Evolutionary conservation across 1,284 basidiomycete genomes (phyloP).

Genomic region (Albatrellus sp.): DNA sequence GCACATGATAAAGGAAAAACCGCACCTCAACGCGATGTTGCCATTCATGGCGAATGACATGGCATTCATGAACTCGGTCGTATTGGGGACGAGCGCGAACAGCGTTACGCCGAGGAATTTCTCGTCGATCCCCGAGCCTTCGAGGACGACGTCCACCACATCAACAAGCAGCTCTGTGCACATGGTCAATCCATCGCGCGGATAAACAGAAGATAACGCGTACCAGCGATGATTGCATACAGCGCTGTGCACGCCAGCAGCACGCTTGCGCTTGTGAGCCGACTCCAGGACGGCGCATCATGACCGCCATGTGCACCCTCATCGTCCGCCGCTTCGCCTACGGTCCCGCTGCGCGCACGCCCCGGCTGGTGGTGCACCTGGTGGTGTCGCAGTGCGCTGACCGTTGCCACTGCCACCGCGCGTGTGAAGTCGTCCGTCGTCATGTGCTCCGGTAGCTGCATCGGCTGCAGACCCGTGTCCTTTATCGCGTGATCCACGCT

Average conservation of each 20-base stretch:
- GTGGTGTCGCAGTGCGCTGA: conserved; percentile 71
- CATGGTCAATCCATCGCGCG: background rate
- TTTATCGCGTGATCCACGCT: conserved; percentile 67
- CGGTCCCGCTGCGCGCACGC: conserved; percentile 20
- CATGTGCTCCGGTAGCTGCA: conserved; percentile 54
- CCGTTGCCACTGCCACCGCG: conserved; percentile 84
- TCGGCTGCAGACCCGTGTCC: conserved; percentile 39
- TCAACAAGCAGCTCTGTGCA: conserved; percentile 80
- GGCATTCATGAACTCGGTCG: conserved; percentile 99
- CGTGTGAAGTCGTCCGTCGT: conserved; percentile 82
- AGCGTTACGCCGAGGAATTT: conserved; percentile 96
- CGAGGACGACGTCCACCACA: conserved; percentile 89
- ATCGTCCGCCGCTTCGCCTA: conserved; percentile 17
- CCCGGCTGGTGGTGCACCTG: conserved; percentile 42
- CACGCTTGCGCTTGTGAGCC: conserved; percentile 77
- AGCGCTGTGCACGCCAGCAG: conserved; percentile 82
- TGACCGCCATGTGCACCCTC: conserved; percentile 70
- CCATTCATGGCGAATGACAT: conserved; percentile 98
- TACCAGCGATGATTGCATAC: conserved; percentile 93
- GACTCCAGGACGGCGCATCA: conserved; percentile 93
- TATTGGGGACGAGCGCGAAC: conserved; percentile 96
- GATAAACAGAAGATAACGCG: conserved; percentile 15
- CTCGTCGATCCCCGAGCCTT: conserved; percentile 92
- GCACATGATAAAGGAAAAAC: conserved; percentile 3
- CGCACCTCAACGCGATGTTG: conserved; percentile 91